phyloP scores from a whole-genome alignment of 192 early-diverging fungal genomes.

The Coemansia sp. region DNA sequence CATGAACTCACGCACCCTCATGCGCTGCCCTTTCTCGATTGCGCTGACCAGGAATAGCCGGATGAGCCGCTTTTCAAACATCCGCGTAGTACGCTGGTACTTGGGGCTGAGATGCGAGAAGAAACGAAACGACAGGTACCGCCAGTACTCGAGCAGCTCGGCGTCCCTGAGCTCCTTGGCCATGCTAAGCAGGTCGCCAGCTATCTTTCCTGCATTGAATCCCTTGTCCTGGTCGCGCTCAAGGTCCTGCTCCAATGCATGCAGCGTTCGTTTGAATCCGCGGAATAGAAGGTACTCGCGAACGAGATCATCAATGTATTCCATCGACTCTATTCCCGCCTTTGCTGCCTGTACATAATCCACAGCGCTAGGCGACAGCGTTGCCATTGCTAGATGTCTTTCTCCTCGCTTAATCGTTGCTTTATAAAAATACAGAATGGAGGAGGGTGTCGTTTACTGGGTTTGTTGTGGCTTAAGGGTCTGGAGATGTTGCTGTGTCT shows the following conservation, averaged over 20 bases:
- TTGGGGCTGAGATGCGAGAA: slow-evolving; percentile 55
- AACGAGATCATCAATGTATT: slow-evolving; percentile 50
- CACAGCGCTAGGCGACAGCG: slow-evolving; percentile 22
- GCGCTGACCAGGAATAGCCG: slow-evolving; percentile 50
- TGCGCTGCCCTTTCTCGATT: slow-evolving; percentile 14
- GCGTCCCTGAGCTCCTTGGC: slow-evolving; percentile 23
- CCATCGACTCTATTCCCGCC: slow-evolving; percentile 50
- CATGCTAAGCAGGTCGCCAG: slow-evolving; percentile 42
- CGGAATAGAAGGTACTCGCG: slow-evolving; percentile 53
- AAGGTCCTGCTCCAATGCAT: slow-evolving; percentile 41
- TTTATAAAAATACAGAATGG: background rate
- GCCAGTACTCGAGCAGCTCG: slow-evolving; percentile 45
- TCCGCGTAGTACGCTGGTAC: slow-evolving; percentile 50
- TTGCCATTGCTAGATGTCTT: slow-evolving; percentile 11
- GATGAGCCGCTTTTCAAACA: slow-evolving; percentile 55
- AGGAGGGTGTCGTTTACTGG: too few species aligned
- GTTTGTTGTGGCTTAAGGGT: background rate
- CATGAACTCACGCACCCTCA: slow-evolving; percentile 35
- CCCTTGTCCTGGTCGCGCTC: slow-evolving; percentile 47
- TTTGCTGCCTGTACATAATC: slow-evolving; percentile 49
- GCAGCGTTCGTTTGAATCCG: slow-evolving; percentile 43
- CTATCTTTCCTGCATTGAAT: slow-evolving; percentile 38
- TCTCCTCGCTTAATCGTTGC: background rate
- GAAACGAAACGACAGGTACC: slow-evolving; percentile 47
- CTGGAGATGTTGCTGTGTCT: background rate